Percentiles rank a stretch among this genome's conserved stretches.
Conservation (phyloP, 177 flowering plant genomes). For the Telopea speciosissima region DNA sequence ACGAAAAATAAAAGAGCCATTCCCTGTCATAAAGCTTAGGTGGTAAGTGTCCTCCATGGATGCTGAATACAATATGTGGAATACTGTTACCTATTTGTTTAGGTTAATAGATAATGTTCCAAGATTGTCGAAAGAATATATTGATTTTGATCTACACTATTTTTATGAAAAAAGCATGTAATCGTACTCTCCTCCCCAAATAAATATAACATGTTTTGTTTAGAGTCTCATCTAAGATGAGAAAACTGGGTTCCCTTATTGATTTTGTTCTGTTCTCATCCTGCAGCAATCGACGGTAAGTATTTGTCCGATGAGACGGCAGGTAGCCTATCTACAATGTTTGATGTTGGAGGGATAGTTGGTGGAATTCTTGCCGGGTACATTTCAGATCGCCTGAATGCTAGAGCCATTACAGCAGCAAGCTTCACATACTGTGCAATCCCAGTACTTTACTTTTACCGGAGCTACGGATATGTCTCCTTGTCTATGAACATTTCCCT, state of each 20-base stretch:
- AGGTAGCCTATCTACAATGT: slow-evolving; percentile 79
- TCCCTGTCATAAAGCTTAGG: neutral
- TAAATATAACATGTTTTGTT: neutral
- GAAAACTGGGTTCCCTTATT: neutral
- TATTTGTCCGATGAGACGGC: slow-evolving; percentile 62
- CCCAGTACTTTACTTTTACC: slow-evolving; percentile 72
- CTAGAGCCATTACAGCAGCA: slow-evolving; percentile 91
- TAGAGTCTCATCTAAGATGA: neutral
- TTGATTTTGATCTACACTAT: neutral
- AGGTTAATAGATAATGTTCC: neutral
- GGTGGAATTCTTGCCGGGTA: slow-evolving; percentile 95
- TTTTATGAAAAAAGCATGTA: no score
- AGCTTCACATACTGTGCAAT: slow-evolving; percentile 88
- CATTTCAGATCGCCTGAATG: slow-evolving; percentile 72
- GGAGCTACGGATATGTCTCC: slow-evolving; percentile 63
- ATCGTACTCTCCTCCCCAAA: no score
- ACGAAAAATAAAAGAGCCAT: neutral
- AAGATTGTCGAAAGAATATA: neutral
- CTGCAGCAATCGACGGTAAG: slow-evolving; percentile 47
- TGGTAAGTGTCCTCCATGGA: no score
- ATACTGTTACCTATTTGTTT: no score
- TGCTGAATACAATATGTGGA: no score
- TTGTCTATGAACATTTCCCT: slow-evolving; percentile 48
- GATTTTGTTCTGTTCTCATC: neutral
- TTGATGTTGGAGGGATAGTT: slow-evolving; percentile 87